These are phyloP conservation scores for Arthrinium phaeospermum DNA, from an alignment of 2,329 filamentous ascomycete genomes.

Conservation along the genomic window DNA sequence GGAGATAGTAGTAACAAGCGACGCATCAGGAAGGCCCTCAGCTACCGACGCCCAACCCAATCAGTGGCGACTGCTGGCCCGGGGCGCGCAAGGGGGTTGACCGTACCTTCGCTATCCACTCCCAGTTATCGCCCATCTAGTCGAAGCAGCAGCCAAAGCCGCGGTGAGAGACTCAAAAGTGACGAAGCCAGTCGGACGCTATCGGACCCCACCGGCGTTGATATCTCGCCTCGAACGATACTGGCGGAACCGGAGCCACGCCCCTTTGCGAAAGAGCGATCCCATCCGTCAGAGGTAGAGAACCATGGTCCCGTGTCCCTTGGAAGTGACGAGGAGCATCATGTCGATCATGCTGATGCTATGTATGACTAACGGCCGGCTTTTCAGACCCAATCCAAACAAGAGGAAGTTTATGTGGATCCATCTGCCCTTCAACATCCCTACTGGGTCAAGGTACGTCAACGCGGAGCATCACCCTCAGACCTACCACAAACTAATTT, in stretches of 20 bases:
- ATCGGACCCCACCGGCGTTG: constrained; percentile 39
- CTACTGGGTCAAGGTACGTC: constrained; percentile 60
- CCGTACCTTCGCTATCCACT: constrained; percentile 38
- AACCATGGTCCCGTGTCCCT: not conserved
- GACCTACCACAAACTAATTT: constrained; percentile 32
- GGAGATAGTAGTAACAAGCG: constrained; percentile 45
- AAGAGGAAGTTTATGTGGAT: constrained; percentile 62
- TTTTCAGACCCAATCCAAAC: constrained; percentile 46
- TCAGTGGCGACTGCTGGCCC: constrained; percentile 26
- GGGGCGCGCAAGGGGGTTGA: constrained; percentile 38
- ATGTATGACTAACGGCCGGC: constrained; percentile 43
- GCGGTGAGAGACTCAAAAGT: not conserved
- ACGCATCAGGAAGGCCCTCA: constrained; percentile 37
- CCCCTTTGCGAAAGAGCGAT: not conserved
- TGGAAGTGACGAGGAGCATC: constrained; percentile 1
- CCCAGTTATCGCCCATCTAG: constrained; percentile 38
- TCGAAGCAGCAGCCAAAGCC: constrained; percentile 35
- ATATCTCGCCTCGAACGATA: constrained; percentile 31
- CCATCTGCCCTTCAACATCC: constrained; percentile 62
- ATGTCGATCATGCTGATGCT: constrained; percentile 26
- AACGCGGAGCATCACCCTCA: constrained; percentile 25
- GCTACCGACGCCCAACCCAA: constrained; percentile 30
- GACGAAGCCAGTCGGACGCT: constrained; percentile 29
- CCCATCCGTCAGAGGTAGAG: not conserved
- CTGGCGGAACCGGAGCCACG: not conserved